Evolutionary conservation across 1,284 basidiomycete genomes (phyloP), one percentile per base, ranked within the genome.

Genomic region (Takashimella koratensis): DNA sequence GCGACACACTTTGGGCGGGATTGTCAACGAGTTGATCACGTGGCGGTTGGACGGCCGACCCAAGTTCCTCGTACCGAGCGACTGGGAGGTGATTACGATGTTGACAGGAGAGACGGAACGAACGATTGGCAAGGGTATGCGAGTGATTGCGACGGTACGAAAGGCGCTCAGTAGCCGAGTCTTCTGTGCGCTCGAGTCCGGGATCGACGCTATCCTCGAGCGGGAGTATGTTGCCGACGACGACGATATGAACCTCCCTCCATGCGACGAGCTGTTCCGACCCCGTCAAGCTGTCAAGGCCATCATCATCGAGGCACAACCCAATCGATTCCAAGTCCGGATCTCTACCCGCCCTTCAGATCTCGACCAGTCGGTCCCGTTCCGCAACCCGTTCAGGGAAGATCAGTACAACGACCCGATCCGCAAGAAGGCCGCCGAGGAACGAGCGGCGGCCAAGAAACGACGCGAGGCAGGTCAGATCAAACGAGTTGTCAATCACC

Each of bases 401-500:
- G 74, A 74, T 24, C 45, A 53, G 11, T 72, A 63, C 56, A 74
- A 74, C 55, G 63, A 72, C 51, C 26, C 51, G 1, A 52, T 43
- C 13, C 73, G 79, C 22, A 84, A 83, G 53, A 79, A 80, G 49
- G 81, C 84, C 41, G 85, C 85, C 53, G 90, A 95, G 68, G 77
- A 80, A 56, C 87, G 90, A 51, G 79, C 90, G 53, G 80, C 86
- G 55, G 83, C 81, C 60, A 92, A 90, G 78, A 94, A 92, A 76
- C 81, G 87, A 45, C 84, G 87, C 2, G 85, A 91, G 72, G 84
- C 85, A 43, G 83, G 88, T 70, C 79, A 83, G 68, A 82, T 84
- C 50, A 85, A 91, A 59, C 82, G 96, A 23, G 85, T 95, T 45
- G 91, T 98, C 79, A 94, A 98, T 72, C 96, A 99, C 73, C 96